Percentiles rank a stretch among this genome's conserved stretches.
phyloP scores from a whole-genome alignment of 1,139 yeast genomes.

The Protomyces pachydermus region DNA sequence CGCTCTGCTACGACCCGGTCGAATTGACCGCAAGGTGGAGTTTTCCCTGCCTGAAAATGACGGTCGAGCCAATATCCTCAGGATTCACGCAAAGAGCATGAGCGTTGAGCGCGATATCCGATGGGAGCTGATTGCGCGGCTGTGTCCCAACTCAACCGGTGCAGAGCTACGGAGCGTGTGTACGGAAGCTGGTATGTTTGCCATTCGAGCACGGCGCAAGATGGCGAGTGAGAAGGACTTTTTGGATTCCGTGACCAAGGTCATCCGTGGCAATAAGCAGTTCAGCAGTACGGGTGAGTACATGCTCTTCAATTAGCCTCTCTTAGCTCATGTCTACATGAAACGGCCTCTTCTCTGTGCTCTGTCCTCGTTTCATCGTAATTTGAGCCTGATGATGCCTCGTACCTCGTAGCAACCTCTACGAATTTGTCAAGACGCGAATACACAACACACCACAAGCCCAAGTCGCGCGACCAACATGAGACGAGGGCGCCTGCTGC shows the following conservation, averaged over 20 bases:
- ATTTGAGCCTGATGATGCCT: too few species aligned
- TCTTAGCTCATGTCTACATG: background rate
- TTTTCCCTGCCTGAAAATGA: constrained; percentile 93
- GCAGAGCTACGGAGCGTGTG: constrained; percentile 95
- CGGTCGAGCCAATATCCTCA: constrained; percentile 94
- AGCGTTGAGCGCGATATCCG: constrained; percentile 94
- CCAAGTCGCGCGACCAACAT: background rate
- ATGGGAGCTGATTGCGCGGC: constrained; percentile 94
- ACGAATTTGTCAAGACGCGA: too few species aligned
- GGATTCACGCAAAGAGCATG: constrained; percentile 94
- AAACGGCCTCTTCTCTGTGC: too few species aligned
- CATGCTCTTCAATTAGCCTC: constrained; percentile 25
- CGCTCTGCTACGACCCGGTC: constrained; percentile 93
- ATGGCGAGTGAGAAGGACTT: constrained; percentile 97
- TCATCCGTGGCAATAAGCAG: constrained; percentile 95
- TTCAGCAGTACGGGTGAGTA: constrained; percentile 67
- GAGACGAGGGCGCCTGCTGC: background rate
- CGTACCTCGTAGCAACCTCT: too few species aligned
- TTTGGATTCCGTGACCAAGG: constrained; percentile 95
- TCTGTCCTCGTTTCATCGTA: too few species aligned
- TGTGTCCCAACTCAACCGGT: constrained; percentile 97
- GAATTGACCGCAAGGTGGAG: constrained; percentile 97
- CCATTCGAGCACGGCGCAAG: constrained; percentile 94
- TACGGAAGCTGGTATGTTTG: constrained; percentile 99
- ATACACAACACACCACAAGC: too few species aligned